Conservation (phyloP, 345 rosid species). For the Pistacia atlantica region DNA sequence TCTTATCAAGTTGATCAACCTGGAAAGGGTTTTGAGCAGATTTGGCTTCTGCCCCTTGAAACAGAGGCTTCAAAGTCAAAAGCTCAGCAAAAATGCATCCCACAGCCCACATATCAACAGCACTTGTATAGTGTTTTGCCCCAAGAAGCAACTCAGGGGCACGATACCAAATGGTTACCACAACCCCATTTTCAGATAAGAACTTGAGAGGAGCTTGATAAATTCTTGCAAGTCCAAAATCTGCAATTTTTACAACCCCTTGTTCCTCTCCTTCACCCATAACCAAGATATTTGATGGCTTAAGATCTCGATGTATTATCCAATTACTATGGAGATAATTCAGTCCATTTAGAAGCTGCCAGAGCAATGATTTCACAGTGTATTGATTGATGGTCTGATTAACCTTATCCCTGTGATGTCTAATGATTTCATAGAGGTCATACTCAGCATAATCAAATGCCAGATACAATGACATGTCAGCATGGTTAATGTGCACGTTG, state of each 20-base stretch:
- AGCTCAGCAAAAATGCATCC: conserved; percentile 99
- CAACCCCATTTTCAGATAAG: conserved; percentile 88
- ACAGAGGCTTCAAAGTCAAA: conserved; percentile 92
- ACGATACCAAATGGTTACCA: conserved; percentile 99
- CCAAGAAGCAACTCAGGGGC: conserved; percentile 99
- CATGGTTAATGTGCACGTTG: conserved; percentile 93
- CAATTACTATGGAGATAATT: conserved; percentile 97
- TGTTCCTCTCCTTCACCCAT: conserved; percentile 99
- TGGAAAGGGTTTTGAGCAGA: conserved; percentile 87
- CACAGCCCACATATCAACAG: conserved; percentile 99
- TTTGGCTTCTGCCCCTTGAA: conserved; percentile 96
- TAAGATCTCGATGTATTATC: conserved; percentile 97
- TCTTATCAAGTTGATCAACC: conserved; percentile 96
- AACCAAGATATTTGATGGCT: conserved; percentile 98
- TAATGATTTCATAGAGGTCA: conserved; percentile 94
- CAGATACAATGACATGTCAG: conserved; percentile 93
- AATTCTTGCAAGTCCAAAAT: conserved; percentile 96
- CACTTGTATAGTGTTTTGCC: conserved; percentile 95
- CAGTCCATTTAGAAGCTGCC: conserved; percentile 98
- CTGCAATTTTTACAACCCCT: conserved; percentile 95
- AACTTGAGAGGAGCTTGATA: conserved; percentile 94
- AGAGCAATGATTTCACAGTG: conserved; percentile 90
- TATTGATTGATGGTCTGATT: conserved; percentile 64
- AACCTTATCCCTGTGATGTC: conserved; percentile 90
- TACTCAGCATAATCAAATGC: conserved; percentile 96